Evolutionary conservation across 495 filamentous ascomycete genomes (phyloP), one percentile per base, ranked within the genome.

Genomic region (Hypoxylon crocopeplum): DNA sequence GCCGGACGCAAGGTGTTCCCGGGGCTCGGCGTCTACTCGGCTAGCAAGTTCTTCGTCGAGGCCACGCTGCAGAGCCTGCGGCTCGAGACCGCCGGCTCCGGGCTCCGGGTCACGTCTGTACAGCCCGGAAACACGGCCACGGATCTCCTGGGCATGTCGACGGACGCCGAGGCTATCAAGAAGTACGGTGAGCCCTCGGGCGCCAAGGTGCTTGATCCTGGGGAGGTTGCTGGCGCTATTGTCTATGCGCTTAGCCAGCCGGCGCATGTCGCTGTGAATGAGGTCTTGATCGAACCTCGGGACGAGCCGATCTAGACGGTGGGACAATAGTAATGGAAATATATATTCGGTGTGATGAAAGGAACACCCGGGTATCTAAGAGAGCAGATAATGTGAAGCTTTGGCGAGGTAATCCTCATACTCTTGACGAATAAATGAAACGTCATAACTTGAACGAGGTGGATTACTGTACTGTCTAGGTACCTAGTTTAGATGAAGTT

Each of bases 11-110:
- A 88, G 69, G 85, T 88, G 49, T 88, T 89, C 77, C 86, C 86
- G 0, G 86, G 86, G 4, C 74, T 88, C 25, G 86, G 86, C 48
- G 86, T 89, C n/a, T 89, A 89, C 76, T 84, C 81, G 6, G 86
- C 85, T 20, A 82, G 78, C 66, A 89, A 89, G 66, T 88, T 89
- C 79, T 89, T 89, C 72, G 85, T 88, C 34, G 86, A 89, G 67
- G 86, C 86, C 0, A 85, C 85, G 3, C 75, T 89, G 7, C 86
- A 89, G 71, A 77, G 78, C 22, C 68, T 89, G 38, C 83, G 86
- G 37, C 70, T 88, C 12, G 86, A 89, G 76, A 88, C 85, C 0
- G 86, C 83, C 0, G 86, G 86, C 1, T 75, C 77, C 3, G 86
- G 86, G 5, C 62, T 89, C 45, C 77, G 85, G 13, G 84, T 88